Evolutionary conservation across 371 early-diverging fungal species (phyloP).

Genomic region (Circinella umbellata): DNA sequence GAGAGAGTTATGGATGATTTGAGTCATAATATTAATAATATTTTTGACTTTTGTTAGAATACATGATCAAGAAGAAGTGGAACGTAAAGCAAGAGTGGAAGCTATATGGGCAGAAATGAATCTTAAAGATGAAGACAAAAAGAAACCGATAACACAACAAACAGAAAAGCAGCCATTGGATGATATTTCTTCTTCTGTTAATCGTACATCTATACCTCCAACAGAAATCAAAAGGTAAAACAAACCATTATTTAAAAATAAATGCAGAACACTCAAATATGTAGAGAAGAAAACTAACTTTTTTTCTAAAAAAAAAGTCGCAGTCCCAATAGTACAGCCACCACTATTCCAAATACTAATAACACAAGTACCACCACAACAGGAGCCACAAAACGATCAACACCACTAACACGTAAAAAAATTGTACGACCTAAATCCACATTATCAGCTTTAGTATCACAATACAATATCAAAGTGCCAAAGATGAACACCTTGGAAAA

Average conservation of each 20-base stretch:
- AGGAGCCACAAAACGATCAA: too few relatives aligned
- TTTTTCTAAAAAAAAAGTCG: too few relatives aligned
- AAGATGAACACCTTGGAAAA: constrained; percentile 77
- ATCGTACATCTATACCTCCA: constrained; percentile 10
- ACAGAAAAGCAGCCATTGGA: constrained; percentile 28
- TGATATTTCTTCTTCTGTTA: constrained; percentile 32
- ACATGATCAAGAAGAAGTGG: constrained; percentile 9
- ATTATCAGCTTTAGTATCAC: constrained; percentile 58
- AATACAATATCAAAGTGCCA: constrained; percentile 68
- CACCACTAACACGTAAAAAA: constrained; percentile 1
- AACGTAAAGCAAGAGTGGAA: constrained; percentile 26
- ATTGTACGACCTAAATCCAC: constrained; percentile 55
- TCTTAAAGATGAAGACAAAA: constrained; percentile 7
- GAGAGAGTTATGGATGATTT: not conserved
- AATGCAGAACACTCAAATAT: too few relatives aligned
- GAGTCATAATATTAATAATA: too few relatives aligned
- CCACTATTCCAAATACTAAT: too few relatives aligned
- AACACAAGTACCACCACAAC: too few relatives aligned
- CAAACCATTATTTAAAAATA: too few relatives aligned
- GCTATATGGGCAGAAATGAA: constrained; percentile 40
- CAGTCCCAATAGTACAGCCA: too few relatives aligned
- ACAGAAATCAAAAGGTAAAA: not conserved
- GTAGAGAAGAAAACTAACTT: too few relatives aligned
- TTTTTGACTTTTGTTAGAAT: not conserved
- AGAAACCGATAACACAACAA: not conserved